Conservation (phyloP, 768 basidiomycete genomes). For the Plicaturopsis crispa region DNA sequence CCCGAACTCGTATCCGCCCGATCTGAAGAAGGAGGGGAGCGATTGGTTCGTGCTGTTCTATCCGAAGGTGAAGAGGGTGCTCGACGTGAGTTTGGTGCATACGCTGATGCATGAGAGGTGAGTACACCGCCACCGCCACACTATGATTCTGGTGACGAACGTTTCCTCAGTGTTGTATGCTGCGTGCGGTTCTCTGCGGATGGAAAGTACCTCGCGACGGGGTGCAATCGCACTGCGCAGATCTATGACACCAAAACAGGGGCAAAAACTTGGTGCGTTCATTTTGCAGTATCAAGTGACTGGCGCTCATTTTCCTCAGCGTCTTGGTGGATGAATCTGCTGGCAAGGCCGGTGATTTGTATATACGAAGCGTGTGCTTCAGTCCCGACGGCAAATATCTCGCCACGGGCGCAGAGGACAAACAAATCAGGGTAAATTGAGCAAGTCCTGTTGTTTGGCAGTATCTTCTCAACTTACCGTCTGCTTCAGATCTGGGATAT, state of each 20-base stretch:
- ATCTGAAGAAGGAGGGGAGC: conserved; percentile 63
- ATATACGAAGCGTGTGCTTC: conserved; percentile 83
- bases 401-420: conserved; percentile 86
- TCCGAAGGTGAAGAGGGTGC: conserved; percentile 64
- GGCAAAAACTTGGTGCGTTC: conserved; percentile 67
- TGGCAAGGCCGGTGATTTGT: conserved; percentile 72
- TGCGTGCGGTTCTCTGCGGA: conserved; percentile 94
- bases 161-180: conserved; percentile 59
- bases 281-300: conserved; percentile 5
- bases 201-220: conserved; percentile 88
- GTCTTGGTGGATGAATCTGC: conserved; percentile 74
- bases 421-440: conserved; percentile 71
- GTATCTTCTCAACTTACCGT: conserved; percentile 27
- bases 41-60: conserved; percentile 93
- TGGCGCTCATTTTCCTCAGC: conserved; percentile 26
- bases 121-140: too few relatives aligned
- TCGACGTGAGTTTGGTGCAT: conserved; percentile 79
- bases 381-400: conserved; percentile 64
- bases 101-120: conserved; percentile 90
- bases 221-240: conserved; percentile 93
- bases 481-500: conserved; percentile 84
- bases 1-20: conserved; percentile 37
- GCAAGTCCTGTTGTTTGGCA: not conserved
- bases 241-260: conserved; percentile 93
- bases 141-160: too few relatives aligned